These are phyloP conservation scores for Russula vinacea DNA, from an alignment of 768 basidiomycete genomes.

Conservation along the genomic window DNA sequence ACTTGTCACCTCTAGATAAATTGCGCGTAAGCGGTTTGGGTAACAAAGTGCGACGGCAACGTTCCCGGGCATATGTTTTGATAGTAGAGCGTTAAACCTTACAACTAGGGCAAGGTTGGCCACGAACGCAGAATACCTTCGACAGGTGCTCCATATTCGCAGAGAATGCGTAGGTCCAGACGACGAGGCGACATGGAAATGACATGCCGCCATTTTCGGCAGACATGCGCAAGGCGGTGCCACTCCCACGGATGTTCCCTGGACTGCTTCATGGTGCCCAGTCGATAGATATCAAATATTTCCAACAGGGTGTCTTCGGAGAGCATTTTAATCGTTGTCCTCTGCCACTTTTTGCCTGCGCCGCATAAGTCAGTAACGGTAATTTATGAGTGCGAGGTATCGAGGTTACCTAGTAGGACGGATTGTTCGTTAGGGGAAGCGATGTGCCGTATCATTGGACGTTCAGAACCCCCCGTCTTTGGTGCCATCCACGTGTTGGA, in stretches of 20 bases:
- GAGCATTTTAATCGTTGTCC: background rate
- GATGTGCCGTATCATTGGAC: background rate
- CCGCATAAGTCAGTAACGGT: background rate
- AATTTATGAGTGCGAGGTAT: background rate
- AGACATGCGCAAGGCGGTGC: slow-evolving; percentile 7
- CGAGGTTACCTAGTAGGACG: background rate
- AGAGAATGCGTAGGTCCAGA: background rate
- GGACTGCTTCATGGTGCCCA: background rate
- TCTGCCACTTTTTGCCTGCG: background rate
- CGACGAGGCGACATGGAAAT: slow-evolving; percentile 2
- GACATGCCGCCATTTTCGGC: slow-evolving; percentile 7
- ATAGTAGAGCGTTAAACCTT: background rate
- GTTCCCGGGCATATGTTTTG: background rate
- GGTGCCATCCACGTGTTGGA: background rate
- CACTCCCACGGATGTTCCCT: slow-evolving; percentile 4
- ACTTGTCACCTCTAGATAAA: background rate
- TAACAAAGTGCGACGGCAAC: background rate
- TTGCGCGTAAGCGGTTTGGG: background rate
- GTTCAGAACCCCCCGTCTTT: background rate
- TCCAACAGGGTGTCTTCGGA: background rate
- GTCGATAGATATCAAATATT: background rate
- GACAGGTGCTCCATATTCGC: background rate
- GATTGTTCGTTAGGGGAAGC: background rate
- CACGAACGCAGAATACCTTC: background rate
- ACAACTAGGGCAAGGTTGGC: slow-evolving; percentile 8